phyloP scores from a whole-genome alignment of 176 grass and related monocot species.

The Carex scoparia region DNA sequence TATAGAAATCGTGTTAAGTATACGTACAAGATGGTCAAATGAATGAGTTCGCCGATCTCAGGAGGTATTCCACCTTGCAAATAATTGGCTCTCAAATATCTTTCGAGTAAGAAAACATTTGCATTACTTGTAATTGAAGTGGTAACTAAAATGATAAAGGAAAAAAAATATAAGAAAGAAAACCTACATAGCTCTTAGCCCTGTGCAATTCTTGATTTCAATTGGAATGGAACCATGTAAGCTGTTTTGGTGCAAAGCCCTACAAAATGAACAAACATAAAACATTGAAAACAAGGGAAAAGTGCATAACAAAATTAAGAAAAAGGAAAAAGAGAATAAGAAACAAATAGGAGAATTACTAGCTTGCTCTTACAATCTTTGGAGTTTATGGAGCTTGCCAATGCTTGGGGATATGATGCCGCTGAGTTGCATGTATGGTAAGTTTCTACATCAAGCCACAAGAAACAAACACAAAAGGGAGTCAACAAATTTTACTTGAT shows the following conservation, averaged over 20 bases:
- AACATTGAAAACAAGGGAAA: background rate
- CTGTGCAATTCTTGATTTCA: conserved; percentile 86
- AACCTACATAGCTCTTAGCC: conserved; percentile 64
- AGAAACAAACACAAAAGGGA: background rate
- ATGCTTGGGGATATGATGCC: conserved; percentile 81
- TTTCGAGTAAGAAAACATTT: conserved; percentile 1
- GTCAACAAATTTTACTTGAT: background rate
- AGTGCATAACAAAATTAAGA: too few relatives aligned
- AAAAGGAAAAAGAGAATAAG: background rate
- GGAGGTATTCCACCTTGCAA: conserved; percentile 91
- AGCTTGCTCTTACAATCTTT: conserved; percentile 54
- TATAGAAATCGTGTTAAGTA: background rate
- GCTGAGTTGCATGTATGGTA: conserved; percentile 87
- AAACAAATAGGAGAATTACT: background rate
- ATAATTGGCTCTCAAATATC: conserved; percentile 91
- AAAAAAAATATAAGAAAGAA: background rate
- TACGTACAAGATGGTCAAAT: conserved; percentile 82
- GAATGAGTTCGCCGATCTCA: conserved; percentile 64
- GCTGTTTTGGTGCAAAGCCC: conserved; percentile 96
- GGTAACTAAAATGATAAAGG: background rate
- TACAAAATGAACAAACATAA: conserved; percentile 26
- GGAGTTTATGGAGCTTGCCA: conserved; percentile 68
- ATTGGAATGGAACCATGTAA: conserved; percentile 75
- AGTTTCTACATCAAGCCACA: conserved; percentile 43
- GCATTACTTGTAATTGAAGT: background rate